phyloP scores from a whole-genome alignment of 1,284 basidiomycete species.

The Porphyrellus sp. region DNA sequence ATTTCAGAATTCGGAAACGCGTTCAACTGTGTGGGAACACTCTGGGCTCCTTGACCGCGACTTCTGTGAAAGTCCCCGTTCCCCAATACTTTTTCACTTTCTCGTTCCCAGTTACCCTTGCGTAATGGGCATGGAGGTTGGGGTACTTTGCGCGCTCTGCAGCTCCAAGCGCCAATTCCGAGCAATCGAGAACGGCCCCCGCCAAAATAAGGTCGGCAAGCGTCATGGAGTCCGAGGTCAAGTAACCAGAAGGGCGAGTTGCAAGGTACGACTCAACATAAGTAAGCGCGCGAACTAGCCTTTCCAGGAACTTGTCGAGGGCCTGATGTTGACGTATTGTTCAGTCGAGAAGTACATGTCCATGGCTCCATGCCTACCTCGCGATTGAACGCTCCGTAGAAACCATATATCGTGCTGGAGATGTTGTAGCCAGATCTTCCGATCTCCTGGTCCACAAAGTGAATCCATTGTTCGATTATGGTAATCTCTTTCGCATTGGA shows the following conservation, averaged over 20 bases:
- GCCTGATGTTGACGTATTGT: not conserved
- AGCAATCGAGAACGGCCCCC: not conserved
- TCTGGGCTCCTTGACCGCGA: too few relatives aligned
- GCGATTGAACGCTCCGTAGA: not conserved
- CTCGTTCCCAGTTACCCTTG: too few relatives aligned
- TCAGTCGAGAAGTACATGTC: not conserved
- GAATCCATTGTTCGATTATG: conserved; percentile 49
- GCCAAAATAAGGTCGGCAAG: not conserved
- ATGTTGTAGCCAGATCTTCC: not conserved
- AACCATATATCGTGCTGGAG: conserved; percentile 3
- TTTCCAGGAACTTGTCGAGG: not conserved
- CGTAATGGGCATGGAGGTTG: too few relatives aligned
- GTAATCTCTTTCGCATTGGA: conserved; percentile 43
- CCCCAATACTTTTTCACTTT: too few relatives aligned
- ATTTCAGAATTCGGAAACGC: too few relatives aligned
- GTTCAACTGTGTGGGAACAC: too few relatives aligned
- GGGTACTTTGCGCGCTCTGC: too few relatives aligned
- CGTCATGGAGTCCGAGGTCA: not conserved
- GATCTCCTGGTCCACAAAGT: conserved; percentile 32
- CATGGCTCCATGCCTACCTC: conserved; percentile 2
- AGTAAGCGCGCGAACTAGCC: not conserved
- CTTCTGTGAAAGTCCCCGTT: too few relatives aligned
- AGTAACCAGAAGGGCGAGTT: not conserved
- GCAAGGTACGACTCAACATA: not conserved
- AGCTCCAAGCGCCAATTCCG: not conserved